phyloP scores from a whole-genome alignment of 768 basidiomycete species.

The Mycena galopus region DNA sequence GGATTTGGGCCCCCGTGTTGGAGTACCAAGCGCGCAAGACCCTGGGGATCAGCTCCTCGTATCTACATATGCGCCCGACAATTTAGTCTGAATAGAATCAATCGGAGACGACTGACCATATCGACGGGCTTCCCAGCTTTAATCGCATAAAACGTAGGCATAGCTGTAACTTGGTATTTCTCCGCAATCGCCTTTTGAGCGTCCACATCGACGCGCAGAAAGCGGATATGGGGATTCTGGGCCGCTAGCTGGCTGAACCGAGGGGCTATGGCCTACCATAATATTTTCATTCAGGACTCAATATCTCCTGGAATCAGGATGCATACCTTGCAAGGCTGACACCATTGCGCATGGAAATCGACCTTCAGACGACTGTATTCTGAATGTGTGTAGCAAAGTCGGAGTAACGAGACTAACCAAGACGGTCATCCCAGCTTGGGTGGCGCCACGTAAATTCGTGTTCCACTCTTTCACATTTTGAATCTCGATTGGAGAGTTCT shows the following conservation, averaged over 20 bases:
- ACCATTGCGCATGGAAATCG: constrained; percentile 38
- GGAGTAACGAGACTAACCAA: too few species aligned
- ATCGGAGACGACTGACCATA: constrained; percentile 14
- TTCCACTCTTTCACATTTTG: constrained; percentile 50
- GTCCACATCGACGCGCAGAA: constrained; percentile 39
- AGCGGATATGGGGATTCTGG: constrained; percentile 33
- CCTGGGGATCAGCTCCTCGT: constrained; percentile 37
- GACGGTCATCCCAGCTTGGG: constrained; percentile 28
- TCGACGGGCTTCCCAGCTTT: constrained; percentile 37
- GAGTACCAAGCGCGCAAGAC: constrained; percentile 23
- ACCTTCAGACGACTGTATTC: too few species aligned
- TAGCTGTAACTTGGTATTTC: constrained; percentile 40
- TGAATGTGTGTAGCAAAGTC: too few species aligned
- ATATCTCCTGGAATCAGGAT: not conserved
- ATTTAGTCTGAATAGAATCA: not conserved
- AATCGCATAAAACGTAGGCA: constrained; percentile 38
- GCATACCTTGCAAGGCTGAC: constrained; percentile 37
- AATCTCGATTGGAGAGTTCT: constrained; percentile 15
- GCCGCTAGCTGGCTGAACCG: constrained; percentile 27
- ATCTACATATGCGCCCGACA: not conserved
- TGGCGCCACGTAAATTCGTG: constrained; percentile 50
- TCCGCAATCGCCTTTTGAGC: constrained; percentile 33
- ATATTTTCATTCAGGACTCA: not conserved
- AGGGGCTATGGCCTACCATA: constrained; percentile 32
- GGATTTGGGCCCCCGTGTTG: constrained; percentile 39